Base-by-base conservation (phyloP, 2,329 filamentous ascomycete genomes). In the Apiospora phragmitis region DNA sequence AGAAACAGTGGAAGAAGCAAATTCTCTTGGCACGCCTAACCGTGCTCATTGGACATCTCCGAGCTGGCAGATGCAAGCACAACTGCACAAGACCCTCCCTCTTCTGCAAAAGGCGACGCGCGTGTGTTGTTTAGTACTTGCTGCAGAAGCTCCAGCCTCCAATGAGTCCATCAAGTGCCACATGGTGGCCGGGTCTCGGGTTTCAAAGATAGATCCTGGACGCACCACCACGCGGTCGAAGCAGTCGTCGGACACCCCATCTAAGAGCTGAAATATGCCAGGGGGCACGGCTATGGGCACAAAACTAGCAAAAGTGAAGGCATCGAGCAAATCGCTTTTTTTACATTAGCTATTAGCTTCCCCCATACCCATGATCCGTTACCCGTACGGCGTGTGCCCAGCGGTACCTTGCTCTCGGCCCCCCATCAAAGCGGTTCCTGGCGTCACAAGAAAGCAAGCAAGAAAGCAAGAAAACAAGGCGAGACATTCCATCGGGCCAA, bases 391-490 rank as follows among this genome's bases (percentile, higher is more conserved):
- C 51, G 51, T n/a, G 51, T 59, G 21, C 42, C 42, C 42, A 21
- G 42, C 42, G 43, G 21, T 47, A 62, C 55, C 55, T 38, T 67
- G 65, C 26, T 47, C 65, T 67, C 65, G 42, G 42, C 32, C 55
- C 55, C 55, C 55, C 55, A 62, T 62, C 55, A 32, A 67, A 67
- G 65, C 65, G 65, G 65, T 26, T 67, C 42, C 65, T 47, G 41
- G 42, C 26, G 55, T 32, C 38, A 62, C 55, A 62, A 62, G 51
- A 67, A 26, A 26, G 65, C 41, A 45, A n/a, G 62, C 14, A 41
- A 41, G 59, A 24, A 62, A 65, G 11, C 65, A 42, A 26, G 38
- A 67, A 67, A 67, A n/a, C 65, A 67, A 47, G 65, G 43, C 65
- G 24, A 67, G 65, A 67, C 65, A 66, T 42, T 21, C 11, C 26